A percentile compares a stretch with the other conserved stretches of the same genome.
phyloP scores from a whole-genome alignment of 2,329 filamentous ascomycete genomes.

The Xylariaceae sp. region DNA sequence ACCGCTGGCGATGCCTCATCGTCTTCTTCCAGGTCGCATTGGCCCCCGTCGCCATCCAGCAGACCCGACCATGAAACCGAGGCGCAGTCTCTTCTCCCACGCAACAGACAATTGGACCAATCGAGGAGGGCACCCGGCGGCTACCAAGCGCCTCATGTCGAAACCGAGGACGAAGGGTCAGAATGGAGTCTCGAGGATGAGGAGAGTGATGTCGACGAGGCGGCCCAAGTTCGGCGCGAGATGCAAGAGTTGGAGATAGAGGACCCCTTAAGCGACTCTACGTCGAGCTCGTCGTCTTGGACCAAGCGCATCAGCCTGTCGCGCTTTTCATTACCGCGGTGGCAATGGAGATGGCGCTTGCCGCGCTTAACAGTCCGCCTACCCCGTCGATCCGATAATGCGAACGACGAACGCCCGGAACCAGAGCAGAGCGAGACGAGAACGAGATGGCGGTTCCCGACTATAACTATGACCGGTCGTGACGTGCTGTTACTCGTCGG shows the following conservation, averaged over 20 bases:
- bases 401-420: conserved; percentile 18
- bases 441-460: conserved; percentile 34
- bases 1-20: conserved; percentile 56
- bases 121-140: conserved; percentile 46
- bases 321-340: conserved; percentile 47
- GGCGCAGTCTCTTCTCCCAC: conserved; percentile 68
- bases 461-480: conserved; percentile 40
- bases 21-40: conserved; percentile 42
- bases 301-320: conserved; percentile 48
- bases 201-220: conserved; percentile 44
- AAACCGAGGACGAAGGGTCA: conserved; percentile 52
- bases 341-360: conserved; percentile 53
- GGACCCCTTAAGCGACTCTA: conserved; percentile 51
- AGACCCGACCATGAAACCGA: conserved; percentile 68
- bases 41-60: conserved; percentile 54
- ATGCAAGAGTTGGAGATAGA: conserved; percentile 87
- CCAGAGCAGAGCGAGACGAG: conserved; percentile 23
- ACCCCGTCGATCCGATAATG: conserved; percentile 36
- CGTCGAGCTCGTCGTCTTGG: conserved; percentile 41
- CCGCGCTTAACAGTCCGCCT: conserved; percentile 48
- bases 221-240: conserved; percentile 67
- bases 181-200: conserved; percentile 41
- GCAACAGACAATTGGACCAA: conserved; percentile 39
- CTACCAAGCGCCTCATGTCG: conserved; percentile 76
- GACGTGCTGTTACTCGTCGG: conserved; percentile 60